Base-by-base conservation (phyloP, 768 basidiomycete species). In the Lentinula edodes region DNA sequence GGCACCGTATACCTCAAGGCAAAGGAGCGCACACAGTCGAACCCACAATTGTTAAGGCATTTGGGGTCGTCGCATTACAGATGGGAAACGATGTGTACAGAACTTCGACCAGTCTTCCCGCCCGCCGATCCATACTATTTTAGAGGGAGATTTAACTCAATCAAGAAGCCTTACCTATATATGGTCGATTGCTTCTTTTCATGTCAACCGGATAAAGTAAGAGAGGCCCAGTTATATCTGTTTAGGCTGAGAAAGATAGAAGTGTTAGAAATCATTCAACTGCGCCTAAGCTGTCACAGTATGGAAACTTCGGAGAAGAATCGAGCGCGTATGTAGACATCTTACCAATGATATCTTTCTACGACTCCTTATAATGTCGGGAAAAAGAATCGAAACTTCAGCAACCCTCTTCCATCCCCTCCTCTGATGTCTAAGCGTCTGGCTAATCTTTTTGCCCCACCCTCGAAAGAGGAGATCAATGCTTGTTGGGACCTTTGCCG, bases 401-500 rank as follows among this genome's bases (percentile, higher is more conserved):
- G n/a, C 36, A n/a, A 13, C 32, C 52, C n/a, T n/a, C 52, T 20
- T 38, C 20, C 38, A 23, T 23, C 23, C 23, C 23, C 18, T 18
- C 52, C 38, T 39, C 52, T 16, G 35, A 56, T 56, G 55, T 56
- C 39, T 28, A 59, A 50, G 18, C 58, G 58, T 48, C 50, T 48
- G 34, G 16, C 58, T 10, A 35, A 13, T 34, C 63, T 70, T 15
- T 60, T 68, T 16, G 60, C 65, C 6, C 60, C 61, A 13, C 68
- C 68, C 45, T 69, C 64, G 12, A 51, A 39, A 23, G 61, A 60
- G 18, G 72, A 74, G 59, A 20, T 71, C 18, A 65, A 61, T 23
- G 71, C 71, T 10, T 74, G 73, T 41, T 74, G 68, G 67, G 72
- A 73, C 39, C 63, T 74, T n/a, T 74, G 72, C 59, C 64, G 73